These are phyloP conservation scores for Tetradesmus obliquus DNA, from an alignment of 139 green algal genomes.

Conservation along the genomic window DNA sequence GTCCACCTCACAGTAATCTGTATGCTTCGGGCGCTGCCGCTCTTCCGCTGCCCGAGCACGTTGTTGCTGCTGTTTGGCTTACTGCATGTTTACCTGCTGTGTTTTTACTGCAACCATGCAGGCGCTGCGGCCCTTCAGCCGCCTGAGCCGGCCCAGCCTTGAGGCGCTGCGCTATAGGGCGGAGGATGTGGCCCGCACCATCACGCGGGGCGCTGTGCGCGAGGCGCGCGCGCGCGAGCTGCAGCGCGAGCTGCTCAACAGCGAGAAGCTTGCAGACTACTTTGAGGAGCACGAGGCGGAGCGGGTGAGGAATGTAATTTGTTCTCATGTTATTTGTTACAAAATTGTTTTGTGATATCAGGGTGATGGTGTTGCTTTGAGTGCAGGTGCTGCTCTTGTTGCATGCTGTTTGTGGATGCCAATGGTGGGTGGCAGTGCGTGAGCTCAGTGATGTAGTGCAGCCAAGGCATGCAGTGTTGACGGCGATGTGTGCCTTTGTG, in stretches of 20 bases:
- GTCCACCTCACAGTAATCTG: too few species aligned
- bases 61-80: too few species aligned
- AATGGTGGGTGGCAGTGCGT: not conserved
- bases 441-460: not conserved
- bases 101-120: not conserved
- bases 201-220: slow-evolving; percentile 82
- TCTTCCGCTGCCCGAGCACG: too few species aligned
- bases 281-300: slow-evolving; percentile 90
- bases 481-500: not conserved
- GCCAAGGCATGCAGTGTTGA: not conserved
- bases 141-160: slow-evolving; percentile 64
- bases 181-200: slow-evolving; percentile 83
- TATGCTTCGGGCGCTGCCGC: too few species aligned
- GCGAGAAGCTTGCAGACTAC: slow-evolving; percentile 71
- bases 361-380: not conserved
- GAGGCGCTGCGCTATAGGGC: slow-evolving; percentile 81
- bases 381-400: not conserved
- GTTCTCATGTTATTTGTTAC: not conserved
- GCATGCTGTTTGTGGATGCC: too few species aligned
- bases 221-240: slow-evolving; percentile 92
- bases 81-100: not conserved
- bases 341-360: slow-evolving; percentile 41
- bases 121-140: slow-evolving; percentile 59
- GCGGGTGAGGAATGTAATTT: slow-evolving; percentile 26
- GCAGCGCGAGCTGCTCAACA: slow-evolving; percentile 93